Conservation (phyloP, 495 filamentous ascomycete genomes). For the Neurospora discreta region DNA sequence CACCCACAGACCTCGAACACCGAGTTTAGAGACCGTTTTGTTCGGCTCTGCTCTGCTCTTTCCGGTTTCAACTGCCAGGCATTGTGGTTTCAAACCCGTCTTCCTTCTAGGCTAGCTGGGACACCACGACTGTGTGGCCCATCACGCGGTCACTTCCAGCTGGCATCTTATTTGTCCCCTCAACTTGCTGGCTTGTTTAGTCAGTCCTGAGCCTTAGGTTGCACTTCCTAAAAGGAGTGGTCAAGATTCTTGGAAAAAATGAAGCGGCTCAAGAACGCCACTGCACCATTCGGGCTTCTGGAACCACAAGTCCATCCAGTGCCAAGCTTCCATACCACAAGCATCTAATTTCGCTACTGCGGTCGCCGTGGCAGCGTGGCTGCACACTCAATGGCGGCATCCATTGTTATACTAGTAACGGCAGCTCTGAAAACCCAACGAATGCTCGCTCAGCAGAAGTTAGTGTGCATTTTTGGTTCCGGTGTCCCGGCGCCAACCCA, state of each 20-base stretch:
- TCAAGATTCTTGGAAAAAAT: not conserved
- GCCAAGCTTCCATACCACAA: not conserved
- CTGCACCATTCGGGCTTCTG: not conserved
- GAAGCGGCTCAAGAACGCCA: not conserved
- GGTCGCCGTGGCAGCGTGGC: not conserved
- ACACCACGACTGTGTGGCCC: not conserved
- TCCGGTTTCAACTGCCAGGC: not conserved
- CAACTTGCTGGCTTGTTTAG: not conserved
- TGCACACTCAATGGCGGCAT: too few relatives aligned
- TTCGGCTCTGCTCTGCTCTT: not conserved
- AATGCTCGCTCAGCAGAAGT: not conserved
- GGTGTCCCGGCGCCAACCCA: not conserved
- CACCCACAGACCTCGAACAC: not conserved
- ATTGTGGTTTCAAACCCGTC: not conserved
- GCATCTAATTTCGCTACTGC: not conserved
- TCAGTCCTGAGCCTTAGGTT: not conserved
- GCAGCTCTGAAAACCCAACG: not conserved
- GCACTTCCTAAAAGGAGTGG: not conserved
- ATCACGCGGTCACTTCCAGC: not conserved
- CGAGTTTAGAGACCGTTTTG: not conserved
- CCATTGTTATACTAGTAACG: not conserved
- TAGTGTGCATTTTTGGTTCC: not conserved
- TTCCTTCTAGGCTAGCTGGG: not conserved
- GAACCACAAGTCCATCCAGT: not conserved
- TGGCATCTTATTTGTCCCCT: not conserved